Conservation (phyloP, 2,329 filamentous ascomycete species). For the Xylariaceae sp. region DNA sequence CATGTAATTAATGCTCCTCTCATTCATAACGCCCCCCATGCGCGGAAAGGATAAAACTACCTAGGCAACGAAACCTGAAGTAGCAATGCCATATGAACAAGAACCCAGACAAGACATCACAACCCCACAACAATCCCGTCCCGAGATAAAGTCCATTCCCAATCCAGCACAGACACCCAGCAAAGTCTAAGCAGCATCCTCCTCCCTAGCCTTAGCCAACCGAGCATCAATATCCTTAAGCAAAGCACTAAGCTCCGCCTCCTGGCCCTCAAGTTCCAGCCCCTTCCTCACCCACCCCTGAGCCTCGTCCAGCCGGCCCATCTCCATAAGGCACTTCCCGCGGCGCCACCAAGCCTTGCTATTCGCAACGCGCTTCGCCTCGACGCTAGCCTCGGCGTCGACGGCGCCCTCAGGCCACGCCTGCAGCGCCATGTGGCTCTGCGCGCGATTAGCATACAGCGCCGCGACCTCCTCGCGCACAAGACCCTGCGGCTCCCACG, state of each 20-base stretch:
- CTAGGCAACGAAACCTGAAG: too few relatives aligned
- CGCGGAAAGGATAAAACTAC: too few relatives aligned
- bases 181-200: not conserved
- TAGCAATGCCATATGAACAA: too few relatives aligned
- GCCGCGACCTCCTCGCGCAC: constrained; percentile 79
- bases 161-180: too few relatives aligned
- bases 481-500: constrained; percentile 82
- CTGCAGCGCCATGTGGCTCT: constrained; percentile 79
- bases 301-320: constrained; percentile 82
- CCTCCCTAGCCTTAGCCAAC: constrained; percentile 40
- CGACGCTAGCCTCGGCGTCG: constrained; percentile 83
- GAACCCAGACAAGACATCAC: too few relatives aligned
- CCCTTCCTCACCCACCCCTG: constrained; percentile 70
- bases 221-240: constrained; percentile 57
- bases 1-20: too few relatives aligned
- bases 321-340: constrained; percentile 82
- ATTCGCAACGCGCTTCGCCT: constrained; percentile 81
- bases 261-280: constrained; percentile 76
- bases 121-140: too few relatives aligned
- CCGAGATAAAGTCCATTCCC: too few relatives aligned
- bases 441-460: constrained; percentile 81
- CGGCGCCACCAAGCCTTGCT: constrained; percentile 92
- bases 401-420: constrained; percentile 82
- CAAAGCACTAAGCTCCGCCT: constrained; percentile 59
- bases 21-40: too few relatives aligned